Evolutionary conservation across 192 early-diverging fungal genomes (phyloP).

Genomic region (Allomyces javanicus): DNA sequence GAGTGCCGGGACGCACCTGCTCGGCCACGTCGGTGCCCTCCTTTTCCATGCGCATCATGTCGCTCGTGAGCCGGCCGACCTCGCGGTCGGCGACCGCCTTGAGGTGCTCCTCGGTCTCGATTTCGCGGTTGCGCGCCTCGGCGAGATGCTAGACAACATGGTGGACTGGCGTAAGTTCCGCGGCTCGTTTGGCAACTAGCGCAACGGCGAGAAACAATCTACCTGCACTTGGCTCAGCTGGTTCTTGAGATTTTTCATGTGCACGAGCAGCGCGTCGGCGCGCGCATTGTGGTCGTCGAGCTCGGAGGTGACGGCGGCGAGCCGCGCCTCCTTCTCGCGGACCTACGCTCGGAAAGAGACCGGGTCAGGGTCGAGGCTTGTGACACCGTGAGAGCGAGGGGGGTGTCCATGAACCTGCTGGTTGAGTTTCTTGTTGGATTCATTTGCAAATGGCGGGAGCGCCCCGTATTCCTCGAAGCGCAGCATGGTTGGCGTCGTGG

Average conservation of each 20-base stretch:
- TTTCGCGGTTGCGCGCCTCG: constrained; percentile 33
- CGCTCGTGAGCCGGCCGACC: constrained; percentile 21
- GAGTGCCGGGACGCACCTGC: constrained; percentile 3
- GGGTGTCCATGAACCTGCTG: constrained; percentile 10
- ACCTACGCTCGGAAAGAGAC: constrained; percentile 11
- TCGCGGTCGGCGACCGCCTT: constrained; percentile 35
- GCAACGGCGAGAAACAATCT: not conserved
- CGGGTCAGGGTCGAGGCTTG: too few relatives aligned
- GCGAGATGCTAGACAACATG: constrained; percentile 14
- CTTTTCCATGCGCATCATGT: constrained; percentile 29
- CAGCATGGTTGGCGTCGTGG: not conserved
- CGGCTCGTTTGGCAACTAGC: too few relatives aligned
- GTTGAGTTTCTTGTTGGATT: constrained; percentile 25
- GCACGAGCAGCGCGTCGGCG: constrained; percentile 20
- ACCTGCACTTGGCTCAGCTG: constrained; percentile 32
- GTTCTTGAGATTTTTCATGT: constrained; percentile 36
- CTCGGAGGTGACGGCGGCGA: constrained; percentile 14
- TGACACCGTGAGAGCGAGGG: not conserved
- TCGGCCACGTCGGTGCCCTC: constrained; percentile 25
- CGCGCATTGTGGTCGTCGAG: constrained; percentile 30
- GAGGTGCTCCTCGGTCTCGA: constrained; percentile 39
- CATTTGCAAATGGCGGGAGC: constrained; percentile 35
- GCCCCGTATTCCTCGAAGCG: constrained; percentile 24
- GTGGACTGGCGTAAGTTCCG: too few relatives aligned
- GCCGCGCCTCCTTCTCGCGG: constrained; percentile 13